Evolutionary conservation across 2,329 filamentous ascomycete species (phyloP), one percentile per base, ranked within the genome.

Genomic region (Ilyonectria robusta): DNA sequence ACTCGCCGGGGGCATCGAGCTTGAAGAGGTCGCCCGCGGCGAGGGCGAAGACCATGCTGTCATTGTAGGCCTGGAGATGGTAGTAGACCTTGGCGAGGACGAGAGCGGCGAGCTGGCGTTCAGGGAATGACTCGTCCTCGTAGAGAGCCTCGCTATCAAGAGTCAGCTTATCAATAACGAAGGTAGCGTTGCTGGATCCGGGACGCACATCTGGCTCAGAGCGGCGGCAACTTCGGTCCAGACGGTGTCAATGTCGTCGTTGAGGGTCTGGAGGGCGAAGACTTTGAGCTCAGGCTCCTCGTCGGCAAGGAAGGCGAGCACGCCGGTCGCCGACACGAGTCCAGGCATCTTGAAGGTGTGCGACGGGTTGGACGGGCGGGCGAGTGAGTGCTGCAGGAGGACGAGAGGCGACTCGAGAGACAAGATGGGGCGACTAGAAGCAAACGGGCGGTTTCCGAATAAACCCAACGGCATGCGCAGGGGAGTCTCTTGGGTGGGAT

Each of bases 11-110:
- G 61, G 92, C 88, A 77, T 98, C 93, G 72, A 98, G 89, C 84
- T 97, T 94, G 87, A 99, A 98, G 56, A 97, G 91, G 79, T 98
- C 94, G 67, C 96, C 96, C 26, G 96, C 95, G 66, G 94, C 95
- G 51, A 99, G 89, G 70, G 96, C 96, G 82, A 99, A 98, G 59
- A 94, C 93, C 95, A 99, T 98, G 83, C 95, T 98, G 85, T 99
- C 96, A 80, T 98, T 96, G 86, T 99, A 99, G 81, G 96, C 96
- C 83, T 98, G 94, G 59, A 99, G 91, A 80, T 99, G 96, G 80
- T 98, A 99, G 85, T 98, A 99, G 74, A 98, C 94, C 87, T 99
- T 99, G 75, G 96, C 93, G 48, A 97, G 93, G 61, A 99, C 94
- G 56, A 99, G 88, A 60, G 96, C 96, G 62, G 96, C 96, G 63